Base-by-base conservation (phyloP, 192 early-diverging fungal genomes). In the Dimargaris xerosporica region DNA sequence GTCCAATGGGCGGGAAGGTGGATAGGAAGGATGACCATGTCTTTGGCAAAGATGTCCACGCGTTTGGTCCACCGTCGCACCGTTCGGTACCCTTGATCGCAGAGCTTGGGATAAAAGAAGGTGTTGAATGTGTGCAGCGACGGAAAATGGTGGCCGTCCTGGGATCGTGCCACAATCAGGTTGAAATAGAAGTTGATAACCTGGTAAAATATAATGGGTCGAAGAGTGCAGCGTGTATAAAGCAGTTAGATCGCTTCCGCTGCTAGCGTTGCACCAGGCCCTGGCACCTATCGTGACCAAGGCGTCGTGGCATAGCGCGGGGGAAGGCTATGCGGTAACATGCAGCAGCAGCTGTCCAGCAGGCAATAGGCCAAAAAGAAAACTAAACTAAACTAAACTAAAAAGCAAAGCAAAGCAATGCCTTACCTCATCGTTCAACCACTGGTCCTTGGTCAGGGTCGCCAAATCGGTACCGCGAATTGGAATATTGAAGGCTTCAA, bases 391-490 rank as follows among this genome's bases (percentile, higher is more conserved):
- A n/a, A n/a, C n/a, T n/a, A n/a, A n/a, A n/a, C n/a, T n/a, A n/a
- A n/a, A n/a, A n/a, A n/a, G n/a, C n/a, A n/a, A n/a, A n/a, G n/a
- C n/a, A n/a, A n/a, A 45, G 10, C 10, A 10, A 13, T 13, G n/a
- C 16, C 66, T 16, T 41, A 91, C 93, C 66, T 96, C 91, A 69
- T 98, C 95, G 69, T 98, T 96, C 10, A 98, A 76, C 95, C 95
- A 98, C 21, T 74, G 65, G 25, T 85, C 80, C 43, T 78, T 78
- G 16, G 68, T 53, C 54, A 98, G 69, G 19, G 91, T 95, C 19
- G 65, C 61, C 16, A 98, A 73, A 51, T 95, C 92, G 26, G 64
- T 68, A 9, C 71, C 71, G 6, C 54, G 64, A 1, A 91, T 61
- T 0, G 80, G 73, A n/a, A 87, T 72, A 44, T 86, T 86, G 62